Conservation (phyloP, 192 early-diverging fungal genomes). For the Endogone sp. region DNA sequence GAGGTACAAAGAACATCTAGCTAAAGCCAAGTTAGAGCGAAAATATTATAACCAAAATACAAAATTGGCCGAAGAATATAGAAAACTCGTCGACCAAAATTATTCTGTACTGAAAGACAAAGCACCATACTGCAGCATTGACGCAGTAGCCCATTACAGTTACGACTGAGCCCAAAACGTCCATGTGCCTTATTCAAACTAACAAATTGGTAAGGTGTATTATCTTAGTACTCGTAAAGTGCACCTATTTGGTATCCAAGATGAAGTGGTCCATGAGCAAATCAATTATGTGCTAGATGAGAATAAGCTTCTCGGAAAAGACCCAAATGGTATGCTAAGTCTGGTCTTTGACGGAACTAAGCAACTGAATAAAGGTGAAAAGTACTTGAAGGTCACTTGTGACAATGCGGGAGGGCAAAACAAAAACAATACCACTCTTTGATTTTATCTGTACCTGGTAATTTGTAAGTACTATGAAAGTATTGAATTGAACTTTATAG, state of each 20-base stretch:
- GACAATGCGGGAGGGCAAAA: no score
- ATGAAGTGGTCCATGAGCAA: slow-evolving; percentile 14
- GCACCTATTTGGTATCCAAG: slow-evolving; percentile 14
- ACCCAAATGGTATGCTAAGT: no score
- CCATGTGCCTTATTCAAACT: no score
- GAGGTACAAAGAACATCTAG: background rate
- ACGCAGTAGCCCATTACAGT: no score
- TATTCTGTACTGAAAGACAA: no score
- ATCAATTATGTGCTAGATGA: background rate
- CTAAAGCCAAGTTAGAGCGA: background rate
- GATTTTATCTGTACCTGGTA: background rate
- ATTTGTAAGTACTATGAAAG: background rate
- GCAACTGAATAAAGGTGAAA: slow-evolving; percentile 18
- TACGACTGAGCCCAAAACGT: no score
- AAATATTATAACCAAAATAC: background rate
- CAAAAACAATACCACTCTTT: background rate
- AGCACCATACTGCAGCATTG: no score
- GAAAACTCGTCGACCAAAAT: no score
- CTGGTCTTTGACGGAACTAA: slow-evolving; percentile 14
- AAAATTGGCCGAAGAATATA: background rate
- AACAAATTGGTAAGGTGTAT: no score
- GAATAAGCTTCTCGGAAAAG: no score
- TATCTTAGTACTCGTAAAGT: slow-evolving; percentile 6
- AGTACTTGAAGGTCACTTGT: slow-evolving; percentile 15
- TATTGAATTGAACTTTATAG: background rate